Percentiles rank a stretch among this genome's conserved stretches.
These are phyloP conservation scores for Talaromyces sp. DNA, from an alignment of 2,329 filamentous ascomycete species.

Conservation along the genomic window DNA sequence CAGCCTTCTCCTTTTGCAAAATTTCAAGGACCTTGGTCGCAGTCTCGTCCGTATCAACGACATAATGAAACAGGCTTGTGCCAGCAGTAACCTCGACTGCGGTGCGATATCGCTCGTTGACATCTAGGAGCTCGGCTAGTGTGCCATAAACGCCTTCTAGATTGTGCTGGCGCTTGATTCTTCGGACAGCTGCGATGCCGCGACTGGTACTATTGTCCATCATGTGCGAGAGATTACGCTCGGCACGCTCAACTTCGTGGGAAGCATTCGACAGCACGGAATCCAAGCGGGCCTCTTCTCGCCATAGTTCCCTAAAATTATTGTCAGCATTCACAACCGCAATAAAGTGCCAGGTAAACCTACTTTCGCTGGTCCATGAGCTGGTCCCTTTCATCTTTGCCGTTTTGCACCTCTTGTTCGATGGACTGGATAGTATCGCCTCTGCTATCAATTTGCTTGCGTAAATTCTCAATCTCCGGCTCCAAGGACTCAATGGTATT, in stretches of 20 bases:
- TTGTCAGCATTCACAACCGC: not conserved
- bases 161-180: slow-evolving; percentile 72
- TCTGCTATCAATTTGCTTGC: slow-evolving; percentile 72
- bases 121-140: slow-evolving; percentile 85
- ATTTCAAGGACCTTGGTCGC: slow-evolving; percentile 76
- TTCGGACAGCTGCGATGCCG: slow-evolving; percentile 80
- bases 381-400: slow-evolving; percentile 72
- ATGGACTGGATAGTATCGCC: slow-evolving; percentile 69
- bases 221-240: slow-evolving; percentile 71
- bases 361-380: slow-evolving; percentile 79
- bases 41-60: slow-evolving; percentile 87
- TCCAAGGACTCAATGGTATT: slow-evolving; percentile 68
- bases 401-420: slow-evolving; percentile 67
- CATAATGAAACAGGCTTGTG: slow-evolving; percentile 88
- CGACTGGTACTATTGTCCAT: slow-evolving; percentile 87
- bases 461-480: slow-evolving; percentile 64
- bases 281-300: slow-evolving; percentile 83
- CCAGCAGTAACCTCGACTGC: slow-evolving; percentile 92
- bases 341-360: slow-evolving; percentile 12
- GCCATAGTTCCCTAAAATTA: slow-evolving; percentile 59
- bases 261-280: slow-evolving; percentile 71
- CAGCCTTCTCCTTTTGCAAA: slow-evolving; percentile 73
- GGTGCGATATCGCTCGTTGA: slow-evolving; percentile 77
- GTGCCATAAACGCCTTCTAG: slow-evolving; percentile 88
- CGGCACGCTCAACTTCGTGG: slow-evolving; percentile 71